Percentiles rank a stretch among this genome's conserved stretches.
phyloP scores from a whole-genome alignment of 495 filamentous ascomycete species.

The Neurospora pannonica region DNA sequence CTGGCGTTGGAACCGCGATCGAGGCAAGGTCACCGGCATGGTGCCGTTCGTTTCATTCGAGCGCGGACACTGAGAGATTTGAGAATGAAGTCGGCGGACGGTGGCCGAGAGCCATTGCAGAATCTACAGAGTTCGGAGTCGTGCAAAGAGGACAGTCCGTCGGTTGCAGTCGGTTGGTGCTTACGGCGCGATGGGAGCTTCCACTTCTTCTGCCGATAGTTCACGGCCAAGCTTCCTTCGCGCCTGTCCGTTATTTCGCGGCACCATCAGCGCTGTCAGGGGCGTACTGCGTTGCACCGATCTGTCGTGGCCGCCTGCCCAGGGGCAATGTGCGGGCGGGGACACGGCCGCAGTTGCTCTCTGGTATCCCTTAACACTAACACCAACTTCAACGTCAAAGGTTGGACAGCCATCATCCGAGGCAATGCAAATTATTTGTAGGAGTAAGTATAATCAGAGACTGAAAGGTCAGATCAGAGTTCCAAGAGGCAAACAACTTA shows the following conservation, averaged over 20 bases:
- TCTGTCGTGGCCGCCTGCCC: neutral
- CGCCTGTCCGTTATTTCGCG: neutral
- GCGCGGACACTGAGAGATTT: neutral
- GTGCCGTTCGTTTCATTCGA: slow-evolving; percentile 10
- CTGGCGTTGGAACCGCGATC: slow-evolving; percentile 14
- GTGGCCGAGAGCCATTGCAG: neutral
- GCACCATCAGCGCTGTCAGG: neutral
- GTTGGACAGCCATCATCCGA: neutral
- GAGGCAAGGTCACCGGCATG: slow-evolving; percentile 5
- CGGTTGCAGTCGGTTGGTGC: neutral
- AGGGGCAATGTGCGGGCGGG: neutral
- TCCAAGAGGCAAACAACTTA: neutral
- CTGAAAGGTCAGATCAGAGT: neutral
- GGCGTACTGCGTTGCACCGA: neutral
- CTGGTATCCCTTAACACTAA: neutral
- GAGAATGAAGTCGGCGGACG: neutral
- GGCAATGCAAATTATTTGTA: neutral
- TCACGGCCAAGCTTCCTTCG: neutral
- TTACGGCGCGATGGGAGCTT: neutral
- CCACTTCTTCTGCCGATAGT: neutral
- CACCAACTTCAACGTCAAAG: neutral
- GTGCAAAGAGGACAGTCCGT: neutral
- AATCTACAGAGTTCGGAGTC: neutral
- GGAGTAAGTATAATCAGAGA: neutral
- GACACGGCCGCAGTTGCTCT: neutral